These are phyloP conservation scores for Bocquillonia castaneifolia DNA, from an alignment of 441 rosid genomes.

Conservation along the genomic window DNA sequence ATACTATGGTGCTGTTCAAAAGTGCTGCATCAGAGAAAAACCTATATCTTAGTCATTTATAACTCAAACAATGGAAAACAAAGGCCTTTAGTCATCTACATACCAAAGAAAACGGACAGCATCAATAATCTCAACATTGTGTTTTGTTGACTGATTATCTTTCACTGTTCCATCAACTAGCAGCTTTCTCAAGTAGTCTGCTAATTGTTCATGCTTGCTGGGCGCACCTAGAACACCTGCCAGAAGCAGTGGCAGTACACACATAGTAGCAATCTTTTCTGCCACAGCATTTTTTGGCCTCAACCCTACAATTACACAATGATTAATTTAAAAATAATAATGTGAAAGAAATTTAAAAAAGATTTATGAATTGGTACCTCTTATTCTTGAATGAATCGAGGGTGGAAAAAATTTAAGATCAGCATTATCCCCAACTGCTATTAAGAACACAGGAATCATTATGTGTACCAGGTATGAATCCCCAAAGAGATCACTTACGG, in stretches of 20 bases:
- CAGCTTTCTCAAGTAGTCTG: slow-evolving; percentile 70
- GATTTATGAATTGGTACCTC: slow-evolving; percentile 43
- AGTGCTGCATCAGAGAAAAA: slow-evolving; percentile 53
- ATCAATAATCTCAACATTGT: slow-evolving; percentile 51
- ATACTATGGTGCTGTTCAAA: slow-evolving; percentile 75
- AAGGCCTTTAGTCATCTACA: slow-evolving; percentile 24
- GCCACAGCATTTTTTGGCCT: slow-evolving; percentile 77
- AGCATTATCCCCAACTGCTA: slow-evolving; percentile 77
- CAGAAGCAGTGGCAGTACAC: slow-evolving; percentile 81
- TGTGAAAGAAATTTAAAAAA: slow-evolving; percentile 13
- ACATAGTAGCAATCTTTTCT: slow-evolving; percentile 65
- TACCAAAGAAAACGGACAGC: slow-evolving; percentile 97
- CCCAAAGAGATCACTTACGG: slow-evolving; percentile 68
- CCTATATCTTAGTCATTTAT: slow-evolving; percentile 21
- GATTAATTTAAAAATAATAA: slow-evolving; percentile 19
- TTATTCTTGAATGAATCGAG: slow-evolving; percentile 52
- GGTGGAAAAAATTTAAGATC: slow-evolving; percentile 67
- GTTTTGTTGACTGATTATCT: slow-evolving; percentile 52
- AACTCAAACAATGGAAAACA: slow-evolving; percentile 11
- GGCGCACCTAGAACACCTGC: slow-evolving; percentile 94
- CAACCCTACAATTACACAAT: slow-evolving; percentile 54
- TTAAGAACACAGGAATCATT: slow-evolving; percentile 76
- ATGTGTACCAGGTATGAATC: slow-evolving; percentile 73
- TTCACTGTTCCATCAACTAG: slow-evolving; percentile 51
- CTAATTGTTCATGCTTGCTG: slow-evolving; percentile 58